A percentile compares a stretch with the other conserved stretches of the same genome.
Conservation (phyloP, 352 stramenopile genomes). For the Pelagophyceae sp. region DNA sequence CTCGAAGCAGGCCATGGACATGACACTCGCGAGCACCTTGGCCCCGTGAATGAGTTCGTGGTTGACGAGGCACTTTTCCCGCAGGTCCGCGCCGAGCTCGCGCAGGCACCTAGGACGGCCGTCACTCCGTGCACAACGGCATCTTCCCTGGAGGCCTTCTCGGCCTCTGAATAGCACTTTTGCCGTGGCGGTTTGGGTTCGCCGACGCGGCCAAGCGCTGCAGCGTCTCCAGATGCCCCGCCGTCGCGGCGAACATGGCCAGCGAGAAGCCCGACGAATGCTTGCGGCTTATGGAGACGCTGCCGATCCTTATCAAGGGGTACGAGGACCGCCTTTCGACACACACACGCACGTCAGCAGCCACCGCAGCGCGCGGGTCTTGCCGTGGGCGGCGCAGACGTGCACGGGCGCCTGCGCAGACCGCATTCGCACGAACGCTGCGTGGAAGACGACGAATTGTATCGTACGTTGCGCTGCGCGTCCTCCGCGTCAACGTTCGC, state of each 20-base stretch:
- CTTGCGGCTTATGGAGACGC: neutral
- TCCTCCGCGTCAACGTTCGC: neutral
- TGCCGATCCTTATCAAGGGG: neutral
- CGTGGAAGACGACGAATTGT: too few species aligned
- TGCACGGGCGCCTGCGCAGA: neutral
- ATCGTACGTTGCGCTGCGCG: too few species aligned
- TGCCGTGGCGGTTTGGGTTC: too few species aligned
- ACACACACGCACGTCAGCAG: too few species aligned
- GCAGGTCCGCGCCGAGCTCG: neutral
- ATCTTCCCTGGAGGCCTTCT: too few species aligned
- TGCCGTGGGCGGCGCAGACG: neutral
- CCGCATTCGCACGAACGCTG: too few species aligned
- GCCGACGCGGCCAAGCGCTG: too few species aligned
- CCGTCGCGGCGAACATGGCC: conserved; percentile 6
- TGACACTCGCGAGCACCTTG: neutral
- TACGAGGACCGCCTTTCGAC: too few species aligned
- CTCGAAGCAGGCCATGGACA: conserved; percentile 2
- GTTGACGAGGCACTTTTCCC: neutral
- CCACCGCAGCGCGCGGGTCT: neutral
- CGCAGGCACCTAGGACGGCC: too few species aligned
- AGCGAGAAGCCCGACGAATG: neutral
- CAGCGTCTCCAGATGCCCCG: conserved; percentile 2
- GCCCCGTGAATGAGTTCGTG: conserved; percentile 2
- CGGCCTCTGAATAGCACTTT: too few species aligned
- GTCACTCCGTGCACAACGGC: too few species aligned